Conservation (phyloP, 768 basidiomycete genomes). For the Pleurotus pulmonarius region DNA sequence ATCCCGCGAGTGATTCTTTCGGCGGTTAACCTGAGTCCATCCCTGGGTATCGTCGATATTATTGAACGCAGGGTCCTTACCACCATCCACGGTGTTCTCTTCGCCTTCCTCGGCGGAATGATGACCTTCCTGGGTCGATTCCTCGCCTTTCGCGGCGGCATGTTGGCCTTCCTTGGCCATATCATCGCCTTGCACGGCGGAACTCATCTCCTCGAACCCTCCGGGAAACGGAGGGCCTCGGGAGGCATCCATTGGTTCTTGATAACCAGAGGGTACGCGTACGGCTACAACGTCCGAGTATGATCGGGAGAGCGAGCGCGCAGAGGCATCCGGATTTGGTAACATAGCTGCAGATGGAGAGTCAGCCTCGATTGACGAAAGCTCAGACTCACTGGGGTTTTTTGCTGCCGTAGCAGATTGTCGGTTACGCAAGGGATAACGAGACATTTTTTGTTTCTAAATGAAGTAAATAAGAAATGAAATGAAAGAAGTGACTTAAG, state of each 20-base stretch:
- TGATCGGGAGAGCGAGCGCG: background rate
- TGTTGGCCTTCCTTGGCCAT: background rate
- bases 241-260: background rate
- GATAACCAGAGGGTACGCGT: background rate
- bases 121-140: background rate
- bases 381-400: background rate
- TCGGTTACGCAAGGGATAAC: background rate
- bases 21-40: background rate
- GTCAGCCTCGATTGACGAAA: background rate
- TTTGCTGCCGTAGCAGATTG: background rate
- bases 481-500: background rate
- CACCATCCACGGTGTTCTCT: background rate
- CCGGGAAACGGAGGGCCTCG: background rate
- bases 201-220: background rate
- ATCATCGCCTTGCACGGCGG: background rate
- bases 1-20: background rate
- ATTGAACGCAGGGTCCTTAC: background rate
- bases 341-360: background rate
- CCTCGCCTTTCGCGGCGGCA: background rate
- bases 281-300: background rate
- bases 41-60: background rate
- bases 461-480: background rate
- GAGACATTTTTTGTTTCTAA: background rate
- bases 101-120: background rate
- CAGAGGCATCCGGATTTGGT: background rate